Conservation (phyloP, 1,284 basidiomycete species). For the Cutaneotrichosporon sp. region DNA sequence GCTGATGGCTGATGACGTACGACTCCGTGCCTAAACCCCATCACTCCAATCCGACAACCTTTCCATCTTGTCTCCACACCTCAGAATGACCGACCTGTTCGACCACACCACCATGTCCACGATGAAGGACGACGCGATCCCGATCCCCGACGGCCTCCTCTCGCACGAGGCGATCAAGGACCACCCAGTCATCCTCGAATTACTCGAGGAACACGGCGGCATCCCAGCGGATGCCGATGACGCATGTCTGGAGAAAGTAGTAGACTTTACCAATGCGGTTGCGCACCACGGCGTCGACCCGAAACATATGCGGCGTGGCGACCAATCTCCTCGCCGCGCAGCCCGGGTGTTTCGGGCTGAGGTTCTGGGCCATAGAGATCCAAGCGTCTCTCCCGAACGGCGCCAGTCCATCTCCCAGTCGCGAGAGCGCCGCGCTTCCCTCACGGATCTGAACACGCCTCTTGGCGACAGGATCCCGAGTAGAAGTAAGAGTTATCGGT, state of each 20-base stretch:
- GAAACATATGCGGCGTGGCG: conserved; percentile 13
- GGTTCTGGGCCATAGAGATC: conserved; percentile 21
- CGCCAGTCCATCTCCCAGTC: not conserved
- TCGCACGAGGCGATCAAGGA: conserved; percentile 16
- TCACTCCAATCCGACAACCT: too few species aligned
- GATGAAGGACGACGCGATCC: conserved; percentile 1
- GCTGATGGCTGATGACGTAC: too few species aligned
- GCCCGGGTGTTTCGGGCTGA: conserved; percentile 25
- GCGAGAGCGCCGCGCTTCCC: not conserved
- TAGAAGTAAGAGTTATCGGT: conserved; percentile 16
- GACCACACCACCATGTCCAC: conserved; percentile 1
- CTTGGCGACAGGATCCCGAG: too few species aligned
- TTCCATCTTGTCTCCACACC: not conserved
- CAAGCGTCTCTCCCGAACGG: conserved; percentile 16
- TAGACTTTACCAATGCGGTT: conserved; percentile 20
- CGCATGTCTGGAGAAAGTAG: conserved; percentile 9
- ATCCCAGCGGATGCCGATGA: conserved; percentile 13
- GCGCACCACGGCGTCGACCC: conserved; percentile 15
- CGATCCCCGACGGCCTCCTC: conserved; percentile 23
- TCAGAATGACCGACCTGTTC: not conserved
- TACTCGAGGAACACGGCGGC: conserved; percentile 20
- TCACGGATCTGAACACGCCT: too few species aligned
- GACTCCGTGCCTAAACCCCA: too few species aligned
- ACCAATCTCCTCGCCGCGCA: conserved; percentile 22
- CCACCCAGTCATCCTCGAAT: conserved; percentile 11